Percentiles rank a stretch among this genome's conserved stretches.
phyloP scores from a whole-genome alignment of 768 basidiomycete genomes.

The Albatrellus ellisii region DNA sequence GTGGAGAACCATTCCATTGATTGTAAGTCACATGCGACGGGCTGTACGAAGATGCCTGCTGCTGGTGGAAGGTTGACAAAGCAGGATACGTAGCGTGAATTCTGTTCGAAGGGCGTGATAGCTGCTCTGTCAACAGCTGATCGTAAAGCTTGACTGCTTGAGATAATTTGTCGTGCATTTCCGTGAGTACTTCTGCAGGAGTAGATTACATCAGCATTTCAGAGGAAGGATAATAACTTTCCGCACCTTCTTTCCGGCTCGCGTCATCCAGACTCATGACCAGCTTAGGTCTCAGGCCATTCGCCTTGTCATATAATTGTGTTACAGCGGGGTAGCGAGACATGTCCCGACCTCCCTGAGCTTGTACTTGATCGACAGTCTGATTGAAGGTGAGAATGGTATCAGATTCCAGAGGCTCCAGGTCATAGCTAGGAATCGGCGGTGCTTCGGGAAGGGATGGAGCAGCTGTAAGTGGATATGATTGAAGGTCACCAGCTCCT shows the following conservation, averaged over 20 bases:
- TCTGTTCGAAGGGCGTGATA: constrained; percentile 47
- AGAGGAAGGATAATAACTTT: not conserved
- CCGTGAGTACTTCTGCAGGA: constrained; percentile 61
- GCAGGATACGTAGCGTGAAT: not conserved
- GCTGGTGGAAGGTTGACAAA: too few relatives aligned
- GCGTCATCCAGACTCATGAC: constrained; percentile 77
- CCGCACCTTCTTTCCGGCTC: constrained; percentile 71
- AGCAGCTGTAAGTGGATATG: constrained; percentile 27
- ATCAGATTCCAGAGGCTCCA: constrained; percentile 72
- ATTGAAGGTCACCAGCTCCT: constrained; percentile 30
- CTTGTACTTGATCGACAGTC: constrained; percentile 73
- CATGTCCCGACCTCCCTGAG: constrained; percentile 67
- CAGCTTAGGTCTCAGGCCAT: constrained; percentile 64
- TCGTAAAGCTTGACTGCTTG: constrained; percentile 91
- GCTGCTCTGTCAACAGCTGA: constrained; percentile 71
- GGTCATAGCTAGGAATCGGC: constrained; percentile 63
- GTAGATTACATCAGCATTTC: not conserved
- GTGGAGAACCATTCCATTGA: constrained; percentile 6
- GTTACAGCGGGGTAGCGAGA: constrained; percentile 74
- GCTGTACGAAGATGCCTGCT: not conserved
- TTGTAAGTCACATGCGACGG: constrained; percentile 2
- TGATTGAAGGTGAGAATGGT: constrained; percentile 85
- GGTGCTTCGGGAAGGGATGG: constrained; percentile 31
- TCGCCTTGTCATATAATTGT: constrained; percentile 77
- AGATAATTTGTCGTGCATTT: constrained; percentile 92